Evolutionary conservation across 805 yeast genomes (phyloP).

Genomic region (Barnettozyma sucrosica): DNA sequence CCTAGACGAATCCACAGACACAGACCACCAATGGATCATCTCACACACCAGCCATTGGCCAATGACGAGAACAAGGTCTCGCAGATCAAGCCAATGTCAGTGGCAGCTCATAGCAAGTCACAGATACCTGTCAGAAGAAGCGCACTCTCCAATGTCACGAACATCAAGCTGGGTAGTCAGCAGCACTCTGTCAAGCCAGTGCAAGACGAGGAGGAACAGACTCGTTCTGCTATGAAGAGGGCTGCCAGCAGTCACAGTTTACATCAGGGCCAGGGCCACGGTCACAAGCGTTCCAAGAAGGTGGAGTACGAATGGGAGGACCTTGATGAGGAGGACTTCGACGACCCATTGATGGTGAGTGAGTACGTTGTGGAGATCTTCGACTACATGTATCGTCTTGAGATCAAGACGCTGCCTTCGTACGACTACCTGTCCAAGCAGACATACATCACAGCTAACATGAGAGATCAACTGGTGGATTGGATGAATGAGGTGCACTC

Average conservation of each 20-base stretch:
- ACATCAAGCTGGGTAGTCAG: slow-evolving; percentile 20
- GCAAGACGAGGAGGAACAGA: slow-evolving; percentile 20
- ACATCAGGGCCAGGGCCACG: slow-evolving; percentile 1
- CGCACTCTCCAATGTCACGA: slow-evolving; percentile 25
- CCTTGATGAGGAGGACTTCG: slow-evolving; percentile 70
- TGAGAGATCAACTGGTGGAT: slow-evolving; percentile 85
- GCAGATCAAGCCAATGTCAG: slow-evolving; percentile 4
- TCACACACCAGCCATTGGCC: slow-evolving; percentile 8
- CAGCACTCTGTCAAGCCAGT: not conserved
- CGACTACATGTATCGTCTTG: slow-evolving; percentile 68
- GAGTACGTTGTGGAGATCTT: slow-evolving; percentile 89
- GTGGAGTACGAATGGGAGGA: slow-evolving; percentile 56
- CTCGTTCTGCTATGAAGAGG: slow-evolving; percentile 51
- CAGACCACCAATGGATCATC: slow-evolving; percentile 10
- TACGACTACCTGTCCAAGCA: slow-evolving; percentile 34
- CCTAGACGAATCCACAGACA: no score
- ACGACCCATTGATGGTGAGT: slow-evolving; percentile 86
- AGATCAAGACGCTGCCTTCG: slow-evolving; percentile 62
- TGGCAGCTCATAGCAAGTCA: slow-evolving; percentile 11
- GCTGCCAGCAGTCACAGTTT: slow-evolving; percentile 22
- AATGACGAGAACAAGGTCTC: slow-evolving; percentile 21
- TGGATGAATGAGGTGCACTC: slow-evolving; percentile 90
- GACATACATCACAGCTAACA: slow-evolving; percentile 39
- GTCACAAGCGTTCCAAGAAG: slow-evolving; percentile 20
- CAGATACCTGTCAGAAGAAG: slow-evolving; percentile 26